phyloP scores from a whole-genome alignment of 2,329 filamentous ascomycete genomes.

The Monosporascus ibericus region DNA sequence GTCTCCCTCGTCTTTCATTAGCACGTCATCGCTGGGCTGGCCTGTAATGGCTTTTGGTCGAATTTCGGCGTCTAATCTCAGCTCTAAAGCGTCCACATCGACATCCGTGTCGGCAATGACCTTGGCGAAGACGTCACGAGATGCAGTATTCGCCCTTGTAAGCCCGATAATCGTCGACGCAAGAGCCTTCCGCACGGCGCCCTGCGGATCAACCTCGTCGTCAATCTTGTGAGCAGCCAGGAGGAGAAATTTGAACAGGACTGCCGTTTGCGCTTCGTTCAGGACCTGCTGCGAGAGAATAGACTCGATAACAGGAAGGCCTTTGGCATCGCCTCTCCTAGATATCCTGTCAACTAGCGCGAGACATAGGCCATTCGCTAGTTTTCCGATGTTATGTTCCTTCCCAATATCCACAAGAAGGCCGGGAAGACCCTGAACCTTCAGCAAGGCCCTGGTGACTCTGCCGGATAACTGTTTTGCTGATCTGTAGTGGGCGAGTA shows the following conservation, averaged over 20 bases:
- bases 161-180: conserved; percentile 62
- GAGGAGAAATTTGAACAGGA: conserved; percentile 61
- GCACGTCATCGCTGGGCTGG: conserved; percentile 41
- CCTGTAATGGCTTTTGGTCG: conserved; percentile 50
- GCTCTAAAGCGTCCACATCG: conserved; percentile 69
- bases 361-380: conserved; percentile 66
- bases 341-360: conserved; percentile 56
- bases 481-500: conserved; percentile 74
- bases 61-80: conserved; percentile 66
- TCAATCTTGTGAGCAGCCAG: conserved; percentile 53
- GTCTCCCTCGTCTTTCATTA: conserved; percentile 35
- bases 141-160: conserved; percentile 50
- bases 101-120: conserved; percentile 61
- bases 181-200: conserved; percentile 55
- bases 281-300: conserved; percentile 56
- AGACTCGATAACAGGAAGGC: conserved; percentile 53
- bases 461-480: conserved; percentile 62
- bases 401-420: conserved; percentile 56
- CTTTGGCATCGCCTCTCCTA: conserved; percentile 52
- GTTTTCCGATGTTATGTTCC: conserved; percentile 62
- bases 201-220: conserved; percentile 47
- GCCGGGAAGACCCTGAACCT: conserved; percentile 52
- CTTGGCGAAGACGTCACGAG: conserved; percentile 59
- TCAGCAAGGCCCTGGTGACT: conserved; percentile 64
- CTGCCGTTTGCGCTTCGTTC: conserved; percentile 55